phyloP scores from a whole-genome alignment of 768 basidiomycete species.

The Lactifluus volemus region DNA sequence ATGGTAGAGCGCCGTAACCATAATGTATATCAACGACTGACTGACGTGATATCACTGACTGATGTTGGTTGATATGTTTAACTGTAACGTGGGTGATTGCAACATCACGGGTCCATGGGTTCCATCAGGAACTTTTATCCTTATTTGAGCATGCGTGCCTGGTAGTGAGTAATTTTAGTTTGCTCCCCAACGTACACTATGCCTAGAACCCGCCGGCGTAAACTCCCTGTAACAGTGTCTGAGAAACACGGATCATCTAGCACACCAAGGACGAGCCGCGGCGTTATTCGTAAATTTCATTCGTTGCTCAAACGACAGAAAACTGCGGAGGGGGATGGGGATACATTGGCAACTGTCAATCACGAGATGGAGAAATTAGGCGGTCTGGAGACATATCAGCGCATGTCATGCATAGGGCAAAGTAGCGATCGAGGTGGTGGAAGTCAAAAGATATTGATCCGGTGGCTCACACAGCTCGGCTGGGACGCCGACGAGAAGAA shows the following conservation, averaged over 20 bases:
- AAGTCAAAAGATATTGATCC: constrained; percentile 69
- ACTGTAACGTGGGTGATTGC: no score
- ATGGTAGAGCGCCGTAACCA: not conserved
- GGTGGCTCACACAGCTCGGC: constrained; percentile 59
- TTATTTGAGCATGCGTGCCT: not conserved
- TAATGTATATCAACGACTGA: not conserved
- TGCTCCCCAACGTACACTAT: constrained; percentile 21
- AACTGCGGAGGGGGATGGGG: constrained; percentile 36
- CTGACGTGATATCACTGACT: not conserved
- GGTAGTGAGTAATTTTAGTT: no score
- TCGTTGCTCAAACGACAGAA: constrained; percentile 63
- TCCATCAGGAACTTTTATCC: not conserved
- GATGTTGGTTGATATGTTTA: no score
- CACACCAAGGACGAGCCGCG: constrained; percentile 54
- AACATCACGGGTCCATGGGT: no score
- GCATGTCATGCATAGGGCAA: constrained; percentile 77
- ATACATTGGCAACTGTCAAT: constrained; percentile 45
- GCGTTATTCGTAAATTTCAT: constrained; percentile 74
- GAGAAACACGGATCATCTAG: constrained; percentile 32
- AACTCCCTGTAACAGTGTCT: constrained; percentile 34
- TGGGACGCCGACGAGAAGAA: constrained; percentile 18
- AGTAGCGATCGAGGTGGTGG: constrained; percentile 78
- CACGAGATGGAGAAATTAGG: constrained; percentile 60
- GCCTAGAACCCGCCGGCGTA: constrained; percentile 38
- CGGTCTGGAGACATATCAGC: constrained; percentile 73